These are phyloP conservation scores for Globisporangium iwayamae DNA, from an alignment of 352 stramenopile species.

Conservation along the genomic window DNA sequence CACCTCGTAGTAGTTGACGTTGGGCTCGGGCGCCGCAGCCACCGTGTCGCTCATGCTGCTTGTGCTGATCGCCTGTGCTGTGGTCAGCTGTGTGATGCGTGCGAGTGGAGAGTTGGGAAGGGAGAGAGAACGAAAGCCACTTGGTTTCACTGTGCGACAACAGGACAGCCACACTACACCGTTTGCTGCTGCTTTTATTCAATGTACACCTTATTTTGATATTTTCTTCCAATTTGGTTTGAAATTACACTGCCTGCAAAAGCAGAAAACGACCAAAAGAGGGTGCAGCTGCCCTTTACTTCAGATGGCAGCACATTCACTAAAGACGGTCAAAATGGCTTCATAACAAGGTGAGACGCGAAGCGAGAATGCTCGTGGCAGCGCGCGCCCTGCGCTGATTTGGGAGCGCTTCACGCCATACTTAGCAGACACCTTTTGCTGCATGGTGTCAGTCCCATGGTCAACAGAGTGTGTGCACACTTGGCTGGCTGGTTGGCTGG, in stretches of 20 bases:
- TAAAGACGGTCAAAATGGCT: not conserved
- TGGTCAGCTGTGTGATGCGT: not conserved
- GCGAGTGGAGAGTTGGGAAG: not conserved
- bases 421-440: too few relatives aligned
- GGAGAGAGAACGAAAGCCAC: not conserved
- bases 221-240: too few relatives aligned
- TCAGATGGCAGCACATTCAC: not conserved
- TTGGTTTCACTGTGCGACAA: not conserved
- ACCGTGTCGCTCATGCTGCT: slow-evolving; percentile 47
- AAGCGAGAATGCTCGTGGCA: slow-evolving; percentile 1
- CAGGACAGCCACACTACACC: not conserved
- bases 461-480: too few relatives aligned
- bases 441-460: too few relatives aligned
- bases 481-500: not conserved
- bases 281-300: too few relatives aligned
- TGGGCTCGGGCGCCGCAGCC: slow-evolving; percentile 49
- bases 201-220: too few relatives aligned
- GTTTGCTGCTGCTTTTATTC: not conserved
- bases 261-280: too few relatives aligned
- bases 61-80: not conserved
- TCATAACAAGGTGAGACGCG: slow-evolving; percentile 1
- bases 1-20: slow-evolving; percentile 81
- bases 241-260: too few relatives aligned
- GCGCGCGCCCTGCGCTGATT: not conserved
- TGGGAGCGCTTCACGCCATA: not conserved